Evolutionary conservation across 371 early-diverging fungal genomes (phyloP).

Genomic region (Mucor irregularis): DNA sequence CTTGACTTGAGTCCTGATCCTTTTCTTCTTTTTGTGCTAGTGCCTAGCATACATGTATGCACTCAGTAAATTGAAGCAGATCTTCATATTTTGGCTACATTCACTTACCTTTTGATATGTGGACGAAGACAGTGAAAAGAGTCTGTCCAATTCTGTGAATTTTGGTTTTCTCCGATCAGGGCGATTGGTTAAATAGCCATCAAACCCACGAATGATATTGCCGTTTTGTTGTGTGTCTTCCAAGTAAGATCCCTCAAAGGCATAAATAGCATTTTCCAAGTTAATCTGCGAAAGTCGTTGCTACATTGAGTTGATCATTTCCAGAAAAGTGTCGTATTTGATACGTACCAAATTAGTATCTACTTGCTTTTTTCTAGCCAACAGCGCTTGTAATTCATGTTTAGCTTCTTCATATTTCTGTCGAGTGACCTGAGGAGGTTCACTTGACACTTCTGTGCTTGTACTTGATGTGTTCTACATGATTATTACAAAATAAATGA

Average conservation of each 20-base stretch:
- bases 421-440: constrained; percentile 50
- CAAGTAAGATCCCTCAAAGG: constrained; percentile 79
- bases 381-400: constrained; percentile 55
- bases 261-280: constrained; percentile 75
- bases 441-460: constrained; percentile 22
- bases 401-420: constrained; percentile 65
- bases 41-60: constrained; percentile 44
- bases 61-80: no score
- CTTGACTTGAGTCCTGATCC: constrained; percentile 60
- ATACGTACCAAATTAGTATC: constrained; percentile 60
- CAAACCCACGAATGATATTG: constrained; percentile 84
- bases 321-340: no score
- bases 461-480: constrained; percentile 5
- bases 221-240: constrained; percentile 81
- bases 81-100: no score
- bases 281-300: constrained; percentile 42
- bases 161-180: constrained; percentile 60
- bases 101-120: constrained; percentile 65
- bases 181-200: constrained; percentile 66
- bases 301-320: no score
- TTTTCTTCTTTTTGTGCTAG: constrained; percentile 56
- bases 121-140: constrained; percentile 66
- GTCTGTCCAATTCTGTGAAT: constrained; percentile 62
- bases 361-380: constrained; percentile 62
- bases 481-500: not conserved